Percentiles rank a stretch among this genome's conserved stretches.
phyloP scores from a whole-genome alignment of 78 protist species.

The Guillardia theta region DNA sequence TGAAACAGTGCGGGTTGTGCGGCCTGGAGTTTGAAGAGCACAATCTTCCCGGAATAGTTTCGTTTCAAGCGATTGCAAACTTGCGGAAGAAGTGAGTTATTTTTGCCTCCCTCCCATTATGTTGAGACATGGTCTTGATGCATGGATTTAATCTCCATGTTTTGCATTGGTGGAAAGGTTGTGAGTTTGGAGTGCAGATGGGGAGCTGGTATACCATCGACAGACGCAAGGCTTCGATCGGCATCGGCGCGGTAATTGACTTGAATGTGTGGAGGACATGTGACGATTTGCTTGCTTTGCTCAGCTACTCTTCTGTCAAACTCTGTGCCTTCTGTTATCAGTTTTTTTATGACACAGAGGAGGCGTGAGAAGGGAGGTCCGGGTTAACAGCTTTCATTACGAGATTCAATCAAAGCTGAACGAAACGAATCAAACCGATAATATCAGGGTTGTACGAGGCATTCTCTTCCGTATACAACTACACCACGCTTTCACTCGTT shows the following conservation, averaged over 20 bases:
- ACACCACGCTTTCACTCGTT: too few species aligned
- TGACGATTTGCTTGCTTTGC: too few species aligned
- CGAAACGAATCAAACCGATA: too few species aligned
- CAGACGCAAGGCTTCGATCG: background rate
- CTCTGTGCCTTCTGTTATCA: slow-evolving; percentile 23
- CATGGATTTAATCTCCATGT: too few species aligned
- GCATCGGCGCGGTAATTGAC: background rate
- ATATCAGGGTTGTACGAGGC: too few species aligned
- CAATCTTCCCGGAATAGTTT: slow-evolving; percentile 6
- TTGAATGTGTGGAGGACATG: too few species aligned
- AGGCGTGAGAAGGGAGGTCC: background rate
- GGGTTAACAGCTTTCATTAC: too few species aligned
- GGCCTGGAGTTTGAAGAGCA: slow-evolving; percentile 23
- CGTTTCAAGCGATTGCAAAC: background rate
- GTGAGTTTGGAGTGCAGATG: background rate
- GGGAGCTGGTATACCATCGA: background rate
- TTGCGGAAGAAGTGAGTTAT: background rate
- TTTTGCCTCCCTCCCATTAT: too few species aligned
- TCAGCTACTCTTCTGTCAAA: background rate
- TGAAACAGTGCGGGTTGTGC: background rate
- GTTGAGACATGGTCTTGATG: too few species aligned
- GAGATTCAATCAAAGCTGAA: too few species aligned
- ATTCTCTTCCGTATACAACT: too few species aligned
- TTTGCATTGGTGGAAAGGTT: background rate
- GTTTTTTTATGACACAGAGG: slow-evolving; percentile 3